phyloP scores from a whole-genome alignment of 495 filamentous ascomycete species.

The Tuber calosporum region DNA sequence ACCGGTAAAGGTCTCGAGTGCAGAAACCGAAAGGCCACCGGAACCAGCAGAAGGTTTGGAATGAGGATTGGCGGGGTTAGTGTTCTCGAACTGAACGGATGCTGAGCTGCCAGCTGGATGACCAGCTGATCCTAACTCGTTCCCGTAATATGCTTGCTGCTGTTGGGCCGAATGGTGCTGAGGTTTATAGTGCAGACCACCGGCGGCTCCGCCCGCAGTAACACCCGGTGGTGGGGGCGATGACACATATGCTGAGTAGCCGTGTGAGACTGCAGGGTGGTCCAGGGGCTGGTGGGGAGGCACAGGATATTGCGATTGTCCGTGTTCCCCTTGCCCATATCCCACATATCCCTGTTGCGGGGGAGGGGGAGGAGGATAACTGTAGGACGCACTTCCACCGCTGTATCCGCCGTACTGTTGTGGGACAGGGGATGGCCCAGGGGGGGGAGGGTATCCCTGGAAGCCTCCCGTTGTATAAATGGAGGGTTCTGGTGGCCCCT shows the following conservation, averaged over 20 bases:
- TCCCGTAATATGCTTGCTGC: slow-evolving; percentile 21
- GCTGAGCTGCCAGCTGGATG: not conserved
- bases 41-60: slow-evolving; percentile 11
- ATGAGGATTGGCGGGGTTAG: slow-evolving; percentile 12
- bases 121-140: slow-evolving; percentile 3
- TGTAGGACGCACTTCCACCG: not conserved
- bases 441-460: slow-evolving; percentile 9
- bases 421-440: slow-evolving; percentile 1
- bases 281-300: not conserved
- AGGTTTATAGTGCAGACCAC: slow-evolving; percentile 20
- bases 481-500: not conserved
- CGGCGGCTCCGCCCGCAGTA: not conserved
- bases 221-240: slow-evolving; percentile 4
- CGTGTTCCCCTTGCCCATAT: slow-evolving; percentile 1
- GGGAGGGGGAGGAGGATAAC: slow-evolving; percentile 12
- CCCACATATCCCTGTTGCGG: not conserved
- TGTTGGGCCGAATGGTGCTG: slow-evolving; percentile 31
- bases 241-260: not conserved
- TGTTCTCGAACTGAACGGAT: not conserved
- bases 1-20: slow-evolving; percentile 33
- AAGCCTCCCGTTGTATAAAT: not conserved
- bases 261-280: not conserved
- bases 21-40: slow-evolving; percentile 6
- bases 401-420: not conserved
- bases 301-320: slow-evolving; percentile 5